Percentiles rank a stretch among this genome's conserved stretches.
These are phyloP conservation scores for Cladosporium sp. DNA, from an alignment of 2,329 filamentous ascomycete genomes.

Conservation along the genomic window DNA sequence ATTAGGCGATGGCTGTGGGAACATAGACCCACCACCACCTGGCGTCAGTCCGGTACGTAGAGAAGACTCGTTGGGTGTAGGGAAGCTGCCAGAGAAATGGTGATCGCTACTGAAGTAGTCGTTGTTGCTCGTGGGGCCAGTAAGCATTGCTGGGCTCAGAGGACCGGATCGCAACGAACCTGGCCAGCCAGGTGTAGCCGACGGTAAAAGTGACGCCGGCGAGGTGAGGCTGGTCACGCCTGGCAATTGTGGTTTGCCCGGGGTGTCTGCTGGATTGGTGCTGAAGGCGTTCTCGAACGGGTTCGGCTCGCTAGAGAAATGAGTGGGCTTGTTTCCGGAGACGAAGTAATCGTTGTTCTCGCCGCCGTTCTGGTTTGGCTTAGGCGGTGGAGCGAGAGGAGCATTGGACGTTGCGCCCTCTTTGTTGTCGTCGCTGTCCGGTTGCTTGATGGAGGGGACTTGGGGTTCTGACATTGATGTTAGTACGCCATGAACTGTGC, in stretches of 20 bases:
- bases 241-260: slow-evolving; percentile 74
- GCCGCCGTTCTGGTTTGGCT: slow-evolving; percentile 35
- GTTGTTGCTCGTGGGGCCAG: slow-evolving; percentile 65
- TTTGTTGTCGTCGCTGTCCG: slow-evolving; percentile 27
- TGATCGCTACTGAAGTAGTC: slow-evolving; percentile 77
- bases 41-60: slow-evolving; percentile 87
- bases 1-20: slow-evolving; percentile 84
- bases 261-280: slow-evolving; percentile 64
- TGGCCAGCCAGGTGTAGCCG: slow-evolving; percentile 73
- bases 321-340: slow-evolving; percentile 36
- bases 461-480: slow-evolving; percentile 18
- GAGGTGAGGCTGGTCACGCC: slow-evolving; percentile 89
- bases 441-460: slow-evolving; percentile 33
- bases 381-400: slow-evolving; percentile 51
- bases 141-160: slow-evolving; percentile 94
- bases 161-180: slow-evolving; percentile 88
- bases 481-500: slow-evolving; percentile 4
- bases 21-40: slow-evolving; percentile 94
- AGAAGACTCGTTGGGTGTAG: slow-evolving; percentile 94
- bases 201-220: slow-evolving; percentile 71
- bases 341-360: slow-evolving; percentile 50
- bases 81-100: slow-evolving; percentile 77
- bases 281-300: slow-evolving; percentile 96
- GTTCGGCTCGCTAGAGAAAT: slow-evolving; percentile 79
- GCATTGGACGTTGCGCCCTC: slow-evolving; percentile 36